Conservation (phyloP, 345 rosid genomes). For the Pugionium dolabratum region DNA sequence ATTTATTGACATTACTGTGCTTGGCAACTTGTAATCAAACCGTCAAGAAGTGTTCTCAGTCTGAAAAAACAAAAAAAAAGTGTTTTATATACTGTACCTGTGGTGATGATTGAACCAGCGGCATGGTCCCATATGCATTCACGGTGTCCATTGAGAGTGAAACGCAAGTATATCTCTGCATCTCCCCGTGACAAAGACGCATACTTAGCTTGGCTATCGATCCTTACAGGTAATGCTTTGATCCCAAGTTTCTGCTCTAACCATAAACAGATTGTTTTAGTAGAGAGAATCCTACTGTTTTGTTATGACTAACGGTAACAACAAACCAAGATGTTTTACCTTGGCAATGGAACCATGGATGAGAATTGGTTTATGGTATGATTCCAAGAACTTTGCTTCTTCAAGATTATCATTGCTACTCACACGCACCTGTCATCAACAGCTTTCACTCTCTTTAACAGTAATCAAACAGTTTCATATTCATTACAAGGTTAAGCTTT, state of each 20-base stretch:
- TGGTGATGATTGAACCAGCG: constrained; percentile 82
- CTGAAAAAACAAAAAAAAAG: neutral
- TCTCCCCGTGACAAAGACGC: constrained; percentile 87
- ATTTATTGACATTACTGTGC: neutral
- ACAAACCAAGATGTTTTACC: constrained; percentile 44
- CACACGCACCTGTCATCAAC: constrained; percentile 64
- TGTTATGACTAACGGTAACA: constrained; percentile 4
- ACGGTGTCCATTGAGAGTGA: constrained; percentile 76
- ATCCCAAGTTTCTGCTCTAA: constrained; percentile 77
- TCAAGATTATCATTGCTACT: constrained; percentile 67
- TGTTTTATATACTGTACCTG: constrained; percentile 50
- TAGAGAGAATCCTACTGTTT: constrained; percentile 5
- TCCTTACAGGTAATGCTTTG: constrained; percentile 81
- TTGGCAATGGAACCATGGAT: constrained; percentile 67
- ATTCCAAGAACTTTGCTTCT: constrained; percentile 89
- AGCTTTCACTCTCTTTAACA: constrained; percentile 20
- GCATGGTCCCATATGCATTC: constrained; percentile 99
- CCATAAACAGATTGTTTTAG: constrained; percentile 12
- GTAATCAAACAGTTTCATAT: neutral
- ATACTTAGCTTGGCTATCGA: constrained; percentile 95
- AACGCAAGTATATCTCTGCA: constrained; percentile 86
- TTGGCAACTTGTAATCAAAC: neutral
- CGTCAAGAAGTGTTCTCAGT: neutral
- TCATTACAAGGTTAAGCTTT: constrained; percentile 24
- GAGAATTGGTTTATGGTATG: constrained; percentile 78